Evolutionary conservation across 345 rosid genomes (phyloP), one percentile per base, ranked within the genome.

Genomic region (Pugionium cornutum): DNA sequence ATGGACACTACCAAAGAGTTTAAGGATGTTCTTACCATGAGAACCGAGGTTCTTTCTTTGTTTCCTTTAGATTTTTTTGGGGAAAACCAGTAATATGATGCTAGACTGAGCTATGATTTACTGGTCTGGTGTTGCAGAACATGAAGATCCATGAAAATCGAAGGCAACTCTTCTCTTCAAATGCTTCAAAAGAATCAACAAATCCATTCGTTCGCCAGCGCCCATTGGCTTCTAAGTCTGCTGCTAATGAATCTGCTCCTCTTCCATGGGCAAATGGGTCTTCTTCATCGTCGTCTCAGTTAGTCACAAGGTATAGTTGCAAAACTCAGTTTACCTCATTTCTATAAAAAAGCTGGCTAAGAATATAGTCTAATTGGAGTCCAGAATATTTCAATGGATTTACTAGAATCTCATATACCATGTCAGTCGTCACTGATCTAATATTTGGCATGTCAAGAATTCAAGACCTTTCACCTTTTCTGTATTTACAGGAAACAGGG

Each of bases 1-100:
- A 89, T 89, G 94, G 81, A 84, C 7, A 60, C 96, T 35, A 86
- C 94, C 9, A 89, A 89, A 74, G 96, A 86, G 78, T 89, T 89
- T 59, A 89, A 86, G 67, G 91, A 89, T 66, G 91, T 89, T 64
- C 90, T 89, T 33, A 89, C 96, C 42, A 76, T 81, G 81, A 83
- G 96, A 47, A 84, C 96, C 29, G 96, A 89, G 94, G 96, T 86
- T 54, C 34, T 31, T 67, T 57, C 66, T 63, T 54, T 25, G 43
- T 53, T 67, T 67, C 62, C 58, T 40, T 57, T 54, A 18, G 10
- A 10, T 36, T 46, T 43, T 18, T 30, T 40, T 9, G 3, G 18
- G 18, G 18, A 18, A 18, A 18, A 18, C 37, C 18, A 47, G 40
- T 56, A 8, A 3, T 26, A 54, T 46, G 58, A 39, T 64, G 45